A percentile compares a stretch with the other conserved stretches of the same genome.
These are phyloP conservation scores for Simmondsia chinensis DNA, from an alignment of 148 eudicot species.

Conservation along the genomic window DNA sequence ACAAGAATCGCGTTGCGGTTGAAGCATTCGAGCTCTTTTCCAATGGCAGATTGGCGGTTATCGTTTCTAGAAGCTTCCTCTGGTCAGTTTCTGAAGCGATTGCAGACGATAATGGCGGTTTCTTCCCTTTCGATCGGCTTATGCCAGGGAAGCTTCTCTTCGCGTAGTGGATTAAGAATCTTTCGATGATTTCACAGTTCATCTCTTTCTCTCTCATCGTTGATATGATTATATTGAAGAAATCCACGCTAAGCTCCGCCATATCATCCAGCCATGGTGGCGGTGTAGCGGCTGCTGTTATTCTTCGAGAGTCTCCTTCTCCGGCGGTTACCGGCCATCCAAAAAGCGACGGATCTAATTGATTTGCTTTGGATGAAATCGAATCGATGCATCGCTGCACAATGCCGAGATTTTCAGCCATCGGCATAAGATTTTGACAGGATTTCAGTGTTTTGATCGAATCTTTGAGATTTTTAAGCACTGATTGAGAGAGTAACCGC, in stretches of 20 bases:
- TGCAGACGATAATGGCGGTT: constrained; percentile 27
- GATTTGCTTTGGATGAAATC: constrained; percentile 41
- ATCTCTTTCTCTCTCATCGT: constrained; percentile 45
- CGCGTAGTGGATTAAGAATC: constrained; percentile 56
- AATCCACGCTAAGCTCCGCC: constrained; percentile 25
- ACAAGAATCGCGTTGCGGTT: constrained; percentile 29
- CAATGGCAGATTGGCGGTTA: constrained; percentile 37
- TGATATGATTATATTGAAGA: constrained; percentile 48
- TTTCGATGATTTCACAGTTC: constrained; percentile 58
- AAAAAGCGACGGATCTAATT: constrained; percentile 62
- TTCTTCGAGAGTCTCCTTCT: constrained; percentile 8
- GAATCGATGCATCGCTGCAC: constrained; percentile 59
- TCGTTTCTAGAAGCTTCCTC: constrained; percentile 55
- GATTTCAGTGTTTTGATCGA: constrained; percentile 54
- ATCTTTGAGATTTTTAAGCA: constrained; percentile 40
- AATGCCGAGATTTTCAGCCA: constrained; percentile 68
- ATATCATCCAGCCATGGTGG: constrained; percentile 72
- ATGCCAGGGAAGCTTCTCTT: constrained; percentile 65
- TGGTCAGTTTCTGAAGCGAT: constrained; percentile 63
- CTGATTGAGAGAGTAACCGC: constrained; percentile 42
- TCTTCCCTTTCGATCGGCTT: constrained; percentile 42
- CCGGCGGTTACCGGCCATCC: constrained; percentile 70
- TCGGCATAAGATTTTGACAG: constrained; percentile 42
- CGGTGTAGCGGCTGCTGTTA: background rate
- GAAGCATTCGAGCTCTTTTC: constrained; percentile 35